Percentiles rank a stretch among this genome's conserved stretches.
Conservation (phyloP, 73 alveolate genomes). For the Paramecium octaurelia region DNA sequence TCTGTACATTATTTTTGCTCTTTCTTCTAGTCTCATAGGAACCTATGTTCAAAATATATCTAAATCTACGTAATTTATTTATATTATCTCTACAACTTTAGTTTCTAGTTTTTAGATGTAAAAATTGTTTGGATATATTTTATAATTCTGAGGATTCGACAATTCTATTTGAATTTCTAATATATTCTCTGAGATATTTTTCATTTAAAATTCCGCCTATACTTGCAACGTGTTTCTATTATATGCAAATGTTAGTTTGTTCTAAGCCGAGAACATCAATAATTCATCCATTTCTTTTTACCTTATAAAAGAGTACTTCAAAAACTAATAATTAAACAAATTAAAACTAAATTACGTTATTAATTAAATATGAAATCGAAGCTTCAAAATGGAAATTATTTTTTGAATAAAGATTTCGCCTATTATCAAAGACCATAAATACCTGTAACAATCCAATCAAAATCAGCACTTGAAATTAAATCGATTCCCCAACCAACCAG, state of each 20-base stretch:
- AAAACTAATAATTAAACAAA: background rate
- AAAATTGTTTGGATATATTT: background rate
- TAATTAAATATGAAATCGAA: background rate
- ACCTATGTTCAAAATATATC: background rate
- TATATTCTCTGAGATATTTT: background rate
- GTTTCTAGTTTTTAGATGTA: background rate
- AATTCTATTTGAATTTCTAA: background rate
- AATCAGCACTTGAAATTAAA: background rate
- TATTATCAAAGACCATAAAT: background rate
- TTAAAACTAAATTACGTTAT: background rate
- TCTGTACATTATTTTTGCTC: background rate
- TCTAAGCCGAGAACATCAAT: background rate
- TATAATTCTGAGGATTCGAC: background rate
- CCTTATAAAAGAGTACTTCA: background rate
- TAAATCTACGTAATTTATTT: background rate
- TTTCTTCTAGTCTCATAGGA: background rate
- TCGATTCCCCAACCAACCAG: background rate
- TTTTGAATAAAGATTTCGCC: background rate
- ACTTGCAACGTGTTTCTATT: background rate
- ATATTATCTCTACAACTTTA: background rate
- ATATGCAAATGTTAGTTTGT: background rate
- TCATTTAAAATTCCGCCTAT: background rate
- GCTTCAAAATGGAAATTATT: slow-evolving; percentile 14
- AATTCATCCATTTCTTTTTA: background rate
- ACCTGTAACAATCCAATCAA: background rate